A percentile compares a stretch with the other conserved stretches of the same genome.
Conservation (phyloP, 768 basidiomycete genomes). For the Suillus sp. region DNA sequence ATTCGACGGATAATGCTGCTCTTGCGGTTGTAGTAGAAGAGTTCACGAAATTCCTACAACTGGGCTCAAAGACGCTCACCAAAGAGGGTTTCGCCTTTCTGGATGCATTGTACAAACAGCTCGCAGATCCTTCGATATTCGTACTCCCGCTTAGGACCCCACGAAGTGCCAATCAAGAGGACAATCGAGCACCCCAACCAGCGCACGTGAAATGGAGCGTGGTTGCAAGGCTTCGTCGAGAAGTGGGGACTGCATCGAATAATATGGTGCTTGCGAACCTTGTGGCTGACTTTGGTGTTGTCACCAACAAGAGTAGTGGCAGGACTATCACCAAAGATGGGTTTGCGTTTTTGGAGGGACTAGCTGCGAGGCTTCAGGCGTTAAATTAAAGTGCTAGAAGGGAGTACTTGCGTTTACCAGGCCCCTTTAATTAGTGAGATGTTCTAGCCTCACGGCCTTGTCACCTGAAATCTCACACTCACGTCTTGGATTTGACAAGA, state of each 20-base stretch:
- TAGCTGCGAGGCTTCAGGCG: slow-evolving; percentile 53
- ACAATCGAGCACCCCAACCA: slow-evolving; percentile 43
- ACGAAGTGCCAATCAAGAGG: slow-evolving; percentile 42
- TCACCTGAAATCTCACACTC: not conserved
- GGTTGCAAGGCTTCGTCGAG: slow-evolving; percentile 56
- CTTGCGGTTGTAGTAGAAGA: slow-evolving; percentile 58
- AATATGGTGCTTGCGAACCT: slow-evolving; percentile 63
- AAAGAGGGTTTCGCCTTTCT: slow-evolving; percentile 73
- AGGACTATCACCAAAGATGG: slow-evolving; percentile 80
- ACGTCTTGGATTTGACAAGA: not conserved
- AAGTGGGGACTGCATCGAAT: slow-evolving; percentile 50
- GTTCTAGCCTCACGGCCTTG: not conserved
- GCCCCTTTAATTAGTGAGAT: not conserved
- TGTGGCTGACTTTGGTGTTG: slow-evolving; percentile 69
- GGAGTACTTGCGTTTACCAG: not conserved
- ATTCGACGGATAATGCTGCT: slow-evolving; percentile 55
- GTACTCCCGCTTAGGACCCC: slow-evolving; percentile 52
- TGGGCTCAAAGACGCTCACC: slow-evolving; percentile 65
- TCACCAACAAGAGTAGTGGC: slow-evolving; percentile 68
- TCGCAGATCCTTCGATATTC: slow-evolving; percentile 67
- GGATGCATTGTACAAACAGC: slow-evolving; percentile 68
- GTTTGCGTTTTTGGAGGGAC: slow-evolving; percentile 64
- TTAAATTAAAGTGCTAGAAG: slow-evolving; percentile 17
- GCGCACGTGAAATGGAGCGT: slow-evolving; percentile 59
- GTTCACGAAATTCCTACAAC: slow-evolving; percentile 59